A percentile compares a stretch with the other conserved stretches of the same genome.
These are phyloP conservation scores for Pelargonium myrrhifolium DNA, from an alignment of 441 rosid genomes.

Conservation along the genomic window DNA sequence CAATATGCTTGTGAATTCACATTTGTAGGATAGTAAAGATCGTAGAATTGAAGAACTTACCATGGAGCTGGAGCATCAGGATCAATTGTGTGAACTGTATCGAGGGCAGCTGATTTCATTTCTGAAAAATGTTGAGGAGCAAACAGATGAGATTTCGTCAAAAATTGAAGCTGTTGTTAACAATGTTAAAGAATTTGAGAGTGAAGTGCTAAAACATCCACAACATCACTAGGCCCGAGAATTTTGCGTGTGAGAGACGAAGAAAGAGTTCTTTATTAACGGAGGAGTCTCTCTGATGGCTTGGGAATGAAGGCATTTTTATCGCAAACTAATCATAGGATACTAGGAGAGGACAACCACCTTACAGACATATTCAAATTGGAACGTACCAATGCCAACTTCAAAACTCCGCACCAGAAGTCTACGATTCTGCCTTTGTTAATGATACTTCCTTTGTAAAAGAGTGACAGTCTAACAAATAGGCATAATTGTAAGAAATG, in stretches of 20 bases:
- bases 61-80: slow-evolving; percentile 48
- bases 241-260: background rate
- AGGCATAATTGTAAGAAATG: too few species aligned
- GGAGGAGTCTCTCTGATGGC: too few species aligned
- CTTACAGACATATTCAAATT: too few species aligned
- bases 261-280: too few species aligned
- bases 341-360: too few species aligned
- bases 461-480: too few species aligned
- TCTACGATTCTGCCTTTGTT: too few species aligned
- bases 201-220: slow-evolving; percentile 31
- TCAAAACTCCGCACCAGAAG: too few species aligned
- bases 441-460: too few species aligned
- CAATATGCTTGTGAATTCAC: background rate
- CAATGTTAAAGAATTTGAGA: slow-evolving; percentile 47
- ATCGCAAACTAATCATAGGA: too few species aligned
- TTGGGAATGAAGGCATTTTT: too few species aligned
- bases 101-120: slow-evolving; percentile 42
- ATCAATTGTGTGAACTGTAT: slow-evolving; percentile 43
- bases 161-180: slow-evolving; percentile 49
- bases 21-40: slow-evolving; percentile 58
- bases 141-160: slow-evolving; percentile 52
- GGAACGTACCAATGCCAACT: too few species aligned
- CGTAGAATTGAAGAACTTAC: slow-evolving; percentile 59
- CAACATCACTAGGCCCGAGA: slow-evolving; percentile 27
- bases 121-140: slow-evolving; percentile 51